A percentile compares a stretch with the other conserved stretches of the same genome.
Conservation (phyloP, 306 rosid species). For the Morella rubra region DNA sequence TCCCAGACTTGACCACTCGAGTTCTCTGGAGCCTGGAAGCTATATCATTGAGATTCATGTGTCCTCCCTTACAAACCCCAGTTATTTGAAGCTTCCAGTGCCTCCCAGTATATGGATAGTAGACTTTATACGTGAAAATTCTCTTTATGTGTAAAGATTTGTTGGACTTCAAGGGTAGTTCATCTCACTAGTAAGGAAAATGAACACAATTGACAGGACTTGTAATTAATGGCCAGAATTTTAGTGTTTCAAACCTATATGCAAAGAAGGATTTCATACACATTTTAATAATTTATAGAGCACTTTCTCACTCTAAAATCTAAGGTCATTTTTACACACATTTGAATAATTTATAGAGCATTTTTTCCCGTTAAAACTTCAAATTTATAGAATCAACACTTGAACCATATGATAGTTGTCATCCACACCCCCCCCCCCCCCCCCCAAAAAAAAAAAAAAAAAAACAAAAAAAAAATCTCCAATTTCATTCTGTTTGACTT, state of each 20-base stretch:
- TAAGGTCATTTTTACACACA: too few relatives aligned
- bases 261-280: not conserved
- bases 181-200: not conserved
- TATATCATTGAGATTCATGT: not conserved
- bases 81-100: not conserved
- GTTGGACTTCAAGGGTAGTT: not conserved
- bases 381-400: too few relatives aligned
- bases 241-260: not conserved
- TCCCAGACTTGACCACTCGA: too few relatives aligned
- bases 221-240: not conserved
- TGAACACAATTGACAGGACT: not conserved
- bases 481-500: too few relatives aligned
- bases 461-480: too few relatives aligned
- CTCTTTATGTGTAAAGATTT: not conserved
- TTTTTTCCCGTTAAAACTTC: too few relatives aligned
- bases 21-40: too few relatives aligned
- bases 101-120: not conserved
- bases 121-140: not conserved
- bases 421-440: too few relatives aligned
- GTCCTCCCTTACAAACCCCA: not conserved
- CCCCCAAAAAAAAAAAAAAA: too few relatives aligned
- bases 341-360: too few relatives aligned
- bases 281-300: not conserved
- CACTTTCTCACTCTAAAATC: too few relatives aligned
- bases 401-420: too few relatives aligned